phyloP scores from a whole-genome alignment of 495 filamentous ascomycete genomes.

The Aspergillus conjunctus region DNA sequence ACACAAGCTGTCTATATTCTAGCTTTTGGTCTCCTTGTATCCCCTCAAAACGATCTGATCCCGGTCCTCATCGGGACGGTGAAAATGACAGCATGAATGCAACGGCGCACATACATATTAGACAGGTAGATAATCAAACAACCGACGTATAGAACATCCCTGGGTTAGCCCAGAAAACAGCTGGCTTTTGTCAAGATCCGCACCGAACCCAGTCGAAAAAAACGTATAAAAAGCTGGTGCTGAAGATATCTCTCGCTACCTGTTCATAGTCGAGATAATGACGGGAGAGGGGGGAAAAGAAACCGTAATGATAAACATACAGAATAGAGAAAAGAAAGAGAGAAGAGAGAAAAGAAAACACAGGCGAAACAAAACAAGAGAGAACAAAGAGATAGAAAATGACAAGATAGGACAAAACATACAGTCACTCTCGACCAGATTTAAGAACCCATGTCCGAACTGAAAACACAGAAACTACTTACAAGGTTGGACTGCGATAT shows the following conservation, averaged over 20 bases:
- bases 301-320: conserved; percentile 24
- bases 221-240: conserved; percentile 20
- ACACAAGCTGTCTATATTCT: conserved; percentile 28
- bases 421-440: conserved; percentile 18
- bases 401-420: conserved; percentile 6
- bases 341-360: conserved; percentile 23
- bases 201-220: conserved; percentile 18
- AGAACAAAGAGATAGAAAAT: conserved; percentile 3
- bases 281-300: conserved; percentile 19
- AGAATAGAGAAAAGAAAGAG: conserved; percentile 22
- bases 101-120: background rate
- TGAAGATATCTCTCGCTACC: conserved; percentile 16
- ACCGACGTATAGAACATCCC: conserved; percentile 26
- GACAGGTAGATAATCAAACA: conserved; percentile 20
- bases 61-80: conserved; percentile 1
- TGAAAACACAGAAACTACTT: conserved; percentile 30
- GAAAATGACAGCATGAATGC: conserved; percentile 13
- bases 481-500: conserved; percentile 25
- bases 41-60: conserved; percentile 9
- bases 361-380: conserved; percentile 20
- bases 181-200: background rate
- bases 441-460: conserved; percentile 24
- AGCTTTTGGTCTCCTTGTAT: conserved; percentile 22
- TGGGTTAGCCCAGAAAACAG: conserved; percentile 15
- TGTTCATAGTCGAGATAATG: conserved; percentile 9